Evolutionary conservation across 1,284 basidiomycete species (phyloP).

Genomic region (Marasmius tenuissimus): DNA sequence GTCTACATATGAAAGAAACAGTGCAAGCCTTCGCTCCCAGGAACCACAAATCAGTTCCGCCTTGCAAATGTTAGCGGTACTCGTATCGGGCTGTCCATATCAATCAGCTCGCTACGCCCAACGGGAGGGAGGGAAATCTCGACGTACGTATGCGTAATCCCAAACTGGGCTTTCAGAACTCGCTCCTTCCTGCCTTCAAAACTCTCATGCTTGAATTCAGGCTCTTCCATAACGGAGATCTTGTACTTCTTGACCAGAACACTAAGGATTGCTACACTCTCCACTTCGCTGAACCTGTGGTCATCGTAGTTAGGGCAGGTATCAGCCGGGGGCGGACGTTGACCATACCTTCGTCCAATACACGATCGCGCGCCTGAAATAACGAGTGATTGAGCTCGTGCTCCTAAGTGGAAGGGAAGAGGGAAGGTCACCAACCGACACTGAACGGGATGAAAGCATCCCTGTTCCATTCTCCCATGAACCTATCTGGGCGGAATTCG

Average conservation of each 20-base stretch:
- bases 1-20: no score
- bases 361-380: slow-evolving; percentile 43
- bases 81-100: background rate
- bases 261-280: slow-evolving; percentile 34
- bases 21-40: no score
- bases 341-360: slow-evolving; percentile 47
- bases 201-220: slow-evolving; percentile 27
- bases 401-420: background rate
- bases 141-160: slow-evolving; percentile 24
- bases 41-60: background rate
- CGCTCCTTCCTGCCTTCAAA: slow-evolving; percentile 27
- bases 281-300: background rate
- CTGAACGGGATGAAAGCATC: slow-evolving; percentile 56
- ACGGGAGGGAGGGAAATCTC: background rate
- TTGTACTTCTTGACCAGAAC: slow-evolving; percentile 15
- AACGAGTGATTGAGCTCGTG: background rate
- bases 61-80: background rate
- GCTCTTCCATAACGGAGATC: slow-evolving; percentile 26
- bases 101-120: background rate
- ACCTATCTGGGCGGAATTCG: slow-evolving; percentile 48
- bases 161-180: slow-evolving; percentile 19
- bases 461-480: slow-evolving; percentile 46
- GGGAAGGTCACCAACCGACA: slow-evolving; percentile 33
- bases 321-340: no score
- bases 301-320: no score